Conservation (phyloP, 164 flowering plant species). For the Annona squamosa region DNA sequence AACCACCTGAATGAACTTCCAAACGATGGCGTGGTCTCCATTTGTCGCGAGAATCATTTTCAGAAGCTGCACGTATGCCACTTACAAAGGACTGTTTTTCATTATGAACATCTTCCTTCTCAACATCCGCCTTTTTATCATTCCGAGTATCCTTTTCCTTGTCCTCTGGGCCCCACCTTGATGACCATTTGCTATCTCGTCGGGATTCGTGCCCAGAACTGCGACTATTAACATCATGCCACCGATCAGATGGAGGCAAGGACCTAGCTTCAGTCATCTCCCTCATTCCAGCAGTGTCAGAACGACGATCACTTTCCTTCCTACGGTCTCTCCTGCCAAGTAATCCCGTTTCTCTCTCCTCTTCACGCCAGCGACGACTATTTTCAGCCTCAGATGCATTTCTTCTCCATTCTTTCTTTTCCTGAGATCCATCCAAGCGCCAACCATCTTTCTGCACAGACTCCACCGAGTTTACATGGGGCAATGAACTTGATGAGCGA, state of each 20-base stretch:
- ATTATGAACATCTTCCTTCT: constrained; percentile 60
- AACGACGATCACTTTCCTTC: constrained; percentile 58
- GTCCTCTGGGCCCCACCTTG: constrained; percentile 97
- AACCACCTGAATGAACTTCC: constrained; percentile 57
- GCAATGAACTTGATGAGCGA: constrained; percentile 37
- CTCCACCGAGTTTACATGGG: constrained; percentile 31
- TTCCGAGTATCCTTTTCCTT: constrained; percentile 64
- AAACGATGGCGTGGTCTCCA: constrained; percentile 94
- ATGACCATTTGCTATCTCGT: constrained; percentile 85
- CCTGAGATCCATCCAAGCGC: constrained; percentile 69
- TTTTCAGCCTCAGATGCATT: constrained; percentile 53
- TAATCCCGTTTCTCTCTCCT: constrained; percentile 87
- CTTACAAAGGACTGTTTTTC: constrained; percentile 45
- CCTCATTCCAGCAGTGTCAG: constrained; percentile 36
- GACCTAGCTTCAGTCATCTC: constrained; percentile 49
- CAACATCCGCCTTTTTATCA: constrained; percentile 55
- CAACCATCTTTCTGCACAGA: constrained; percentile 58
- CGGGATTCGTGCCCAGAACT: constrained; percentile 57
- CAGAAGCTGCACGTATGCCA: constrained; percentile 39
- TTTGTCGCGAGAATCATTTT: constrained; percentile 80
- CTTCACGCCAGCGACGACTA: constrained; percentile 90
- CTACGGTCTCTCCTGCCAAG: constrained; percentile 79
- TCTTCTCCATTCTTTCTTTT: constrained; percentile 76
- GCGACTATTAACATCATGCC: constrained; percentile 62
- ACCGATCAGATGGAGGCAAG: constrained; percentile 54